A percentile compares a stretch with the other conserved stretches of the same genome.
phyloP scores from a whole-genome alignment of 176 grass and related monocot genomes.

The Oryza longistaminata region DNA sequence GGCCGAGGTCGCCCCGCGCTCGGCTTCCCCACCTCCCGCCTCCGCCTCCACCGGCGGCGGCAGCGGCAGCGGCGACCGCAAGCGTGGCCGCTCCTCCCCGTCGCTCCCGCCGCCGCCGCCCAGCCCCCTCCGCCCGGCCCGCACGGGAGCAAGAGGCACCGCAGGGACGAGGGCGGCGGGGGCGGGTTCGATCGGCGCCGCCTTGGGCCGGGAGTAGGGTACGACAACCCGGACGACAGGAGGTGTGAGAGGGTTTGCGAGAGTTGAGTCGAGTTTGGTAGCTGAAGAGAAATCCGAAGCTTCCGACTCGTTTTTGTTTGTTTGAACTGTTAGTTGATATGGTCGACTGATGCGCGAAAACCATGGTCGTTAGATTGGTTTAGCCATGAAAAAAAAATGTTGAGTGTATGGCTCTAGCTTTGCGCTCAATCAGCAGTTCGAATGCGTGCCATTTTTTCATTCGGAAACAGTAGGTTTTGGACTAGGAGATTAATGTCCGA shows the following conservation, averaged over 20 bases:
- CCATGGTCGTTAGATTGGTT: background rate
- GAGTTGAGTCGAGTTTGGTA: slow-evolving; percentile 13
- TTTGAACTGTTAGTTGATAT: background rate
- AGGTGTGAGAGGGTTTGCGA: slow-evolving; percentile 53
- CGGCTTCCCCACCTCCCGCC: slow-evolving; percentile 25
- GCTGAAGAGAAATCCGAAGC: slow-evolving; percentile 7
- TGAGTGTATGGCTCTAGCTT: background rate
- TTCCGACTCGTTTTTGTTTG: background rate
- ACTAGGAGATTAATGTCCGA: background rate
- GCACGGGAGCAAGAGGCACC: slow-evolving; percentile 60
- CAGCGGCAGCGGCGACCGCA: slow-evolving; percentile 32
- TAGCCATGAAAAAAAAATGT: background rate
- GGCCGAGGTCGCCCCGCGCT: slow-evolving; percentile 73
- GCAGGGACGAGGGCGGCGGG: slow-evolving; percentile 59
- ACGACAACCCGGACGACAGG: slow-evolving; percentile 53
- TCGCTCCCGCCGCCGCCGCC: slow-evolving; percentile 56
- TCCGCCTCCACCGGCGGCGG: background rate
- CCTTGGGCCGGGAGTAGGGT: slow-evolving; percentile 57
- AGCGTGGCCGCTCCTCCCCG: slow-evolving; percentile 59
- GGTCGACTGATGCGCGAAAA: background rate
- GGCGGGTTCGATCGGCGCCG: slow-evolving; percentile 69
- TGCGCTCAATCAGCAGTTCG: background rate
- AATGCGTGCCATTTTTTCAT: background rate
- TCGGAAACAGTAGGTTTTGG: background rate
- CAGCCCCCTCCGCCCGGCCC: slow-evolving; percentile 41